Base-by-base conservation (phyloP, 1,284 basidiomycete genomes). In the Heliocybe sulcata region DNA sequence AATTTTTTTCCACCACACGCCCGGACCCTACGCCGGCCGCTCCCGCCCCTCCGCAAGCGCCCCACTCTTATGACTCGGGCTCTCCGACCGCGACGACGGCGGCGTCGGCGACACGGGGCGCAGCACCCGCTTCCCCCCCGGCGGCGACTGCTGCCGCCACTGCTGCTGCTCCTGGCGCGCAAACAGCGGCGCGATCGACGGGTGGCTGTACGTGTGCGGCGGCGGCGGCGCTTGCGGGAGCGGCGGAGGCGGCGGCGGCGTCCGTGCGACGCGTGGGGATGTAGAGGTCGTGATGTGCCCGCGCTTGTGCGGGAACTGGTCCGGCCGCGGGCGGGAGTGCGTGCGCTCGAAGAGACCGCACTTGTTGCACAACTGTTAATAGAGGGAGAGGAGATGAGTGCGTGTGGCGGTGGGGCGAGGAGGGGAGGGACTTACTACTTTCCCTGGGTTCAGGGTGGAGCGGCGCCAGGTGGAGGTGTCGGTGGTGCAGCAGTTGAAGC, bases 261-360 rank as follows among this genome's bases (percentile, higher is more conserved):
- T 65, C 58, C 51, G 65, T 62, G 27, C 65, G 60, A 59, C 64
- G 42, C n/a, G n/a, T n/a, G n/a, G n/a, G n/a, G n/a, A n/a, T n/a
- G 68, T 64, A 51, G 64, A 64, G 31, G 71, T 67, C 16, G 83
- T 77, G 42, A 87, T 71, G 0, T 86, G 84, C 0, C 86, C 87
- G 35, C 87, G 78, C 63, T 87, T 87, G 72, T 88, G 86, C 12
- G 86, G 87, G 67, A 90, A 90, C 63, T 90, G 88, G 57, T 89
- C 87, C 0, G 87, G 87, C 45, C 89, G 75, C 12, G 88, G 84
- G 19, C 87, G 80, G 19, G 85, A 86, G 67, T 91, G 88, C 0
- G 89, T 91, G 54, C 88, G 81, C 67, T 91, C 88, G 63, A 91
- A 91, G 9, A 91, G 71, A 22, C 88, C 88, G 64, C 88, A 91